Conservation (phyloP, 495 filamentous ascomycete genomes). For the Barbatosphaeria neglecta region DNA sequence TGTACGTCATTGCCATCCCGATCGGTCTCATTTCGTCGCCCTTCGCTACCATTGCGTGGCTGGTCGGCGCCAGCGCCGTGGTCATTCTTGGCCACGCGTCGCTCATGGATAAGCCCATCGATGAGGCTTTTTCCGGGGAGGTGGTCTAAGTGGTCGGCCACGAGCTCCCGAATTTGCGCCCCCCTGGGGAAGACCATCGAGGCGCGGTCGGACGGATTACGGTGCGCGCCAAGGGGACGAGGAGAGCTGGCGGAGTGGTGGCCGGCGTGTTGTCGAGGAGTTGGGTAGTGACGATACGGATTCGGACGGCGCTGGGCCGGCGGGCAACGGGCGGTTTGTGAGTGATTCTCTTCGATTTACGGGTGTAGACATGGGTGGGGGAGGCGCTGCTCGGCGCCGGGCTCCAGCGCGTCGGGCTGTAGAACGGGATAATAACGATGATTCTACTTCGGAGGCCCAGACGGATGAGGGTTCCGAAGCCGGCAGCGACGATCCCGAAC, state of each 20-base stretch:
- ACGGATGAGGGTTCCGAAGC: conserved; percentile 41
- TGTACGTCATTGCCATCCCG: conserved; percentile 70
- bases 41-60: conserved; percentile 73
- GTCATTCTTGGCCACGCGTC: conserved; percentile 88
- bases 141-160: conserved; percentile 99
- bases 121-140: conserved; percentile 99
- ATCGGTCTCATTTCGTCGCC: conserved; percentile 75
- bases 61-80: conserved; percentile 87
- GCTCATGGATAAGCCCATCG: conserved; percentile 97
- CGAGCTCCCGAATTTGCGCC: conserved; percentile 93
- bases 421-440: conserved; percentile 35
- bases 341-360: conserved; percentile 53
- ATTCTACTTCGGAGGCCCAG: conserved; percentile 37
- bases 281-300: conserved; percentile 55
- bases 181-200: conserved; percentile 96
- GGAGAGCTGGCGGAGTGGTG: conserved; percentile 26
- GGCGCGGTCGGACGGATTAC: conserved; percentile 59
- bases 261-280: conserved; percentile 54
- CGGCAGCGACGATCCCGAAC: conserved; percentile 11
- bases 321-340: conserved; percentile 32
- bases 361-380: conserved; percentile 43
- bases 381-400: conserved; percentile 28
- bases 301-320: conserved; percentile 45
- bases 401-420: conserved; percentile 25
- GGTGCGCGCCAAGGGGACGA: conserved; percentile 46